Conservation (phyloP, 108 stramenopile genomes). For the Thalassiosira profunda region DNA sequence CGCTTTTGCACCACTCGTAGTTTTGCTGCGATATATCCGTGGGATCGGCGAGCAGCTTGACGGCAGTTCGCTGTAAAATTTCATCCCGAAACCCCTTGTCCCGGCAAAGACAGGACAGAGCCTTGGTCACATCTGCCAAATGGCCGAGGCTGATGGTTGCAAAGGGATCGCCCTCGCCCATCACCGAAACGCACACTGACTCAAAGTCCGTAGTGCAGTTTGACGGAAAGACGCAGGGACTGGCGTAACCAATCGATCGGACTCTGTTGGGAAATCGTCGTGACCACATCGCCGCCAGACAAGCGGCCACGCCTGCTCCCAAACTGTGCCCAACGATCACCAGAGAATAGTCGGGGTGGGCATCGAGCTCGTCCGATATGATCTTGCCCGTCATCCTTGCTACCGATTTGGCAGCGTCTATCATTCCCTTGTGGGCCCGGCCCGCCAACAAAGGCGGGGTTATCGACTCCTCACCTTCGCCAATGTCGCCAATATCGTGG, state of each 20-base stretch:
- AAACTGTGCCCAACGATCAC: slow-evolving; percentile 75
- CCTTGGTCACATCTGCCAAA: slow-evolving; percentile 61
- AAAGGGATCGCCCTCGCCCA: slow-evolving; percentile 84
- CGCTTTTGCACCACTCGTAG: slow-evolving; percentile 46
- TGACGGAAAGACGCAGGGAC: slow-evolving; percentile 41
- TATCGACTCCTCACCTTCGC: slow-evolving; percentile 15
- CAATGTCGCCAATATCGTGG: slow-evolving; percentile 15
- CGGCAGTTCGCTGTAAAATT: slow-evolving; percentile 47
- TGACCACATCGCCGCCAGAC: slow-evolving; percentile 66
- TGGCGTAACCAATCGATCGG: slow-evolving; percentile 33
- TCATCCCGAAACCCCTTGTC: slow-evolving; percentile 55
- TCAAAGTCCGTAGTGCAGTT: slow-evolving; percentile 1
- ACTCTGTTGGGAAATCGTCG: slow-evolving; percentile 38
- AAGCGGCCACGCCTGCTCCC: slow-evolving; percentile 72
- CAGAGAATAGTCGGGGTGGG: slow-evolving; percentile 54
- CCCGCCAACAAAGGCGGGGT: neutral
- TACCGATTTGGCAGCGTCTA: slow-evolving; percentile 60
- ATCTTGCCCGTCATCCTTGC: slow-evolving; percentile 45
- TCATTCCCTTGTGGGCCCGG: slow-evolving; percentile 79
- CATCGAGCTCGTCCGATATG: slow-evolving; percentile 51
- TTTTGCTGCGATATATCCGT: slow-evolving; percentile 38
- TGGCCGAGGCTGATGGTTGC: slow-evolving; percentile 70
- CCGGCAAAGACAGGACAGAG: slow-evolving; percentile 61
- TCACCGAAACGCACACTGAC: slow-evolving; percentile 57
- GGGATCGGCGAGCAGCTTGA: neutral